A percentile compares a stretch with the other conserved stretches of the same genome.
phyloP scores from a whole-genome alignment of 208 protist genomes.

The Trypanosoma avium region DNA sequence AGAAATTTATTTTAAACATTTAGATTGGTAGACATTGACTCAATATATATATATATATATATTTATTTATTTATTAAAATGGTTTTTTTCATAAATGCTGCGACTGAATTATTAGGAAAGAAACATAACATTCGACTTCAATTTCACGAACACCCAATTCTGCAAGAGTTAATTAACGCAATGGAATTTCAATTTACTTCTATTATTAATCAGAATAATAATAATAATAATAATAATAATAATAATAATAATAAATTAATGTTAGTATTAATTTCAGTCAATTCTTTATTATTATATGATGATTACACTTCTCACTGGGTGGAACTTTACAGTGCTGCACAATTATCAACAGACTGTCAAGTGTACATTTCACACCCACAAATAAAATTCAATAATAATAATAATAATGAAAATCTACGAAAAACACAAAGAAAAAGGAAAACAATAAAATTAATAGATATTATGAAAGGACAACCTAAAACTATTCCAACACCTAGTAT shows the following conservation, averaged over 20 bases:
- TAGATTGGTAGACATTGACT: background rate
- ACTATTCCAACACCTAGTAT: background rate
- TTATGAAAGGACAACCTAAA: background rate
- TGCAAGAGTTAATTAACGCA: slow-evolving; percentile 54
- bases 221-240: too few species aligned
- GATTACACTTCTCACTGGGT: slow-evolving; percentile 44
- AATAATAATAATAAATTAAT: too few species aligned
- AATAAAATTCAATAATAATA: background rate
- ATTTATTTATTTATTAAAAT: slow-evolving; percentile 20
- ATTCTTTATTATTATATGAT: slow-evolving; percentile 43
- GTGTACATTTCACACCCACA: slow-evolving; percentile 46
- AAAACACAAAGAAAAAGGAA: background rate
- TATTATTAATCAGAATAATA: too few species aligned
- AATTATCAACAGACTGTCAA: slow-evolving; percentile 57
- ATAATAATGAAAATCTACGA: too few species aligned
- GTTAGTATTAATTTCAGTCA: slow-evolving; percentile 27
- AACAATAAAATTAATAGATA: background rate
- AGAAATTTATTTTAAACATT: too few species aligned
- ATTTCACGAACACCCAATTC: slow-evolving; percentile 46
- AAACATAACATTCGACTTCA: slow-evolving; percentile 54
- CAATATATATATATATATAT: background rate
- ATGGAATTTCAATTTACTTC: slow-evolving; percentile 52
- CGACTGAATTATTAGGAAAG: slow-evolving; percentile 10
- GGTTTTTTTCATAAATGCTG: slow-evolving; percentile 30
- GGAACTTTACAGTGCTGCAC: slow-evolving; percentile 50